A percentile compares a stretch with the other conserved stretches of the same genome.
Evolutionary conservation across 805 yeast genomes (phyloP).

Genomic region (Saturnispora zaruensis): DNA sequence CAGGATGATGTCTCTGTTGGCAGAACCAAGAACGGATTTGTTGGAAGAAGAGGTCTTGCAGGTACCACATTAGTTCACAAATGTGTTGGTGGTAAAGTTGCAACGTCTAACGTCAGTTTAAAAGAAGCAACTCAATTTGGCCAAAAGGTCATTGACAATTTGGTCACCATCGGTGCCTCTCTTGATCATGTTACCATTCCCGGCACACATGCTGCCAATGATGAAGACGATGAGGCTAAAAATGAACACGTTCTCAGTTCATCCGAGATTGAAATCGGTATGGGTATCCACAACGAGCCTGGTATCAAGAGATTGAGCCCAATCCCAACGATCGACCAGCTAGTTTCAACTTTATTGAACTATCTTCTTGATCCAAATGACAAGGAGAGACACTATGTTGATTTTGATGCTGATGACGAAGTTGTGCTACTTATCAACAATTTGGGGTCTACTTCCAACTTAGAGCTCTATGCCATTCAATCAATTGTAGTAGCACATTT

Average conservation of each 20-base stretch:
- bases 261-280: slow-evolving; percentile 78
- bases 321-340: slow-evolving; percentile 60
- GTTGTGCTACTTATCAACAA: slow-evolving; percentile 72
- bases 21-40: slow-evolving; percentile 78
- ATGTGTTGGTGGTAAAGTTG: slow-evolving; percentile 59
- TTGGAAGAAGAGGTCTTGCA: slow-evolving; percentile 90
- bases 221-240: slow-evolving; percentile 28
- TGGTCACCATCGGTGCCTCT: slow-evolving; percentile 85
- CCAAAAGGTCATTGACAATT: slow-evolving; percentile 45
- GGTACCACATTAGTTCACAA: slow-evolving; percentile 87
- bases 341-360: slow-evolving; percentile 51
- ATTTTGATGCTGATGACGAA: slow-evolving; percentile 49
- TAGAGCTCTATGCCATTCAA: slow-evolving; percentile 70
- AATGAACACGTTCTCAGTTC: slow-evolving; percentile 36
- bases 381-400: slow-evolving; percentile 72
- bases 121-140: slow-evolving; percentile 52
- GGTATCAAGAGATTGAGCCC: slow-evolving; percentile 60
- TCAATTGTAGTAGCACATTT: slow-evolving; percentile 48
- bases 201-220: slow-evolving; percentile 34
- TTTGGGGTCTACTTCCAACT: slow-evolving; percentile 79
- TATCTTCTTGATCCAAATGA: slow-evolving; percentile 57
- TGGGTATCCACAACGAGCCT: slow-evolving; percentile 95
- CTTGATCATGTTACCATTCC: slow-evolving; percentile 88
- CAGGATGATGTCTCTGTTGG: slow-evolving; percentile 95
- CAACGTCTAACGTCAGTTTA: slow-evolving; percentile 29